A percentile compares a stretch with the other conserved stretches of the same genome.
Evolutionary conservation across 1,139 yeast genomes (phyloP).

Genomic region (Yamadazyma diddensiae): DNA sequence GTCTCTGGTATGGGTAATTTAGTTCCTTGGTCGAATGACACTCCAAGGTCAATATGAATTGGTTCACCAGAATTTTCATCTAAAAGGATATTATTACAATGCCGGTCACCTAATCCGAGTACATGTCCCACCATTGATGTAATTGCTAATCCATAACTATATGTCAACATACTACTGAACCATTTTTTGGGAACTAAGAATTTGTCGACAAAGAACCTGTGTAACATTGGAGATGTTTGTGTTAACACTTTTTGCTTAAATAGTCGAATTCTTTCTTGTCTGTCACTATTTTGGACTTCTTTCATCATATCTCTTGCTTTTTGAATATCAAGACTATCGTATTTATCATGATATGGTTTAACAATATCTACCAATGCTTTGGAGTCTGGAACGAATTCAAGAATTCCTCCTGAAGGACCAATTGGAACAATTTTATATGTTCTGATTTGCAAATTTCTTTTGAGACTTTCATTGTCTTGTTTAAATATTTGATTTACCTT

Average conservation of each 20-base stretch:
- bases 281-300: slow-evolving; percentile 46
- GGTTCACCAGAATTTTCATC: slow-evolving; percentile 84
- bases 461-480: slow-evolving; percentile 55
- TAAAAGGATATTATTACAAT: slow-evolving; percentile 83
- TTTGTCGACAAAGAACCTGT: slow-evolving; percentile 67
- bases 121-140: slow-evolving; percentile 84
- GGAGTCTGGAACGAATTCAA: slow-evolving; percentile 86
- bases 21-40: slow-evolving; percentile 92
- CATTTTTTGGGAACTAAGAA: slow-evolving; percentile 68
- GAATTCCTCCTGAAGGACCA: slow-evolving; percentile 83
- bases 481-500: slow-evolving; percentile 74
- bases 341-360: slow-evolving; percentile 50
- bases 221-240: slow-evolving; percentile 63
- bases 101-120: slow-evolving; percentile 93
- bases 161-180: slow-evolving; percentile 63
- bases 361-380: slow-evolving; percentile 68
- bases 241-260: slow-evolving; percentile 46
- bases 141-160: slow-evolving; percentile 79
- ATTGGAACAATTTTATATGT: slow-evolving; percentile 90
- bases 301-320: slow-evolving; percentile 70
- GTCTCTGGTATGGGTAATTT: slow-evolving; percentile 83
- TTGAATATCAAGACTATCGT: slow-evolving; percentile 42
- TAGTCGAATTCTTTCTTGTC: slow-evolving; percentile 44
- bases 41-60: slow-evolving; percentile 92
- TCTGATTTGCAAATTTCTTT: slow-evolving; percentile 58